Conservation (phyloP, 768 basidiomycete genomes). For the Leccinum obscurum region DNA sequence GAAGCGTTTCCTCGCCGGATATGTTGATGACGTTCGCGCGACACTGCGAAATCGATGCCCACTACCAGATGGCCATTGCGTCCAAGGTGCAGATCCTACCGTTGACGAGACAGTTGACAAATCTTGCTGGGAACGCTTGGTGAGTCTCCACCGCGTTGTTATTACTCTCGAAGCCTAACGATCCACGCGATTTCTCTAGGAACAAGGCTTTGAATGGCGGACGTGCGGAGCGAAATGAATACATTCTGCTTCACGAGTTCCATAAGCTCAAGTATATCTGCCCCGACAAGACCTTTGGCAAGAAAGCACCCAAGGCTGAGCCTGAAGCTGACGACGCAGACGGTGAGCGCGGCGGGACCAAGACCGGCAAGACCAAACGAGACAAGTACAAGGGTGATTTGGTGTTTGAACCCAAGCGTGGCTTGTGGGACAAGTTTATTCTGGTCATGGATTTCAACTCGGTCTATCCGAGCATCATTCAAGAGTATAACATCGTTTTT, state of each 20-base stretch:
- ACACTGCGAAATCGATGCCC: constrained; percentile 94
- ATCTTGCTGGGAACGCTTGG: constrained; percentile 97
- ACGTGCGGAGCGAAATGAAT: constrained; percentile 98
- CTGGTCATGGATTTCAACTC: constrained; percentile 99
- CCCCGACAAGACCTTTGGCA: constrained; percentile 90
- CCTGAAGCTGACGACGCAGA: constrained; percentile 55
- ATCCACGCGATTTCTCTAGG: constrained; percentile 45
- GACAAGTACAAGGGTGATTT: constrained; percentile 99
- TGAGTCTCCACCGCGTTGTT: constrained; percentile 36
- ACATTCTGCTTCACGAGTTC: constrained; percentile 97
- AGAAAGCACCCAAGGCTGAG: constrained; percentile 59
- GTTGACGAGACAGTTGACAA: constrained; percentile 90
- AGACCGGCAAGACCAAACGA: constrained; percentile 64
- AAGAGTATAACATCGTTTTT: constrained; percentile 99
- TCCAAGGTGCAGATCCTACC: constrained; percentile 93
- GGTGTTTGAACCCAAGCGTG: constrained; percentile 94
- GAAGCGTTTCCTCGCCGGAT: constrained; percentile 71
- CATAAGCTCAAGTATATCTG: constrained; percentile 94
- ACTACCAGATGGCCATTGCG: constrained; percentile 96
- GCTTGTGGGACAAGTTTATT: constrained; percentile 95
- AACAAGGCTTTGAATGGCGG: constrained; percentile 97
- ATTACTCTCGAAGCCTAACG: neutral
- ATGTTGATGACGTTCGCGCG: constrained; percentile 83
- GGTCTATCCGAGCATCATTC: constrained; percentile 97
- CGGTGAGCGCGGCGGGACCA: constrained; percentile 43